Base-by-base conservation (phyloP, 176 grass and related monocot genomes). In the Leersia perrieri region DNA sequence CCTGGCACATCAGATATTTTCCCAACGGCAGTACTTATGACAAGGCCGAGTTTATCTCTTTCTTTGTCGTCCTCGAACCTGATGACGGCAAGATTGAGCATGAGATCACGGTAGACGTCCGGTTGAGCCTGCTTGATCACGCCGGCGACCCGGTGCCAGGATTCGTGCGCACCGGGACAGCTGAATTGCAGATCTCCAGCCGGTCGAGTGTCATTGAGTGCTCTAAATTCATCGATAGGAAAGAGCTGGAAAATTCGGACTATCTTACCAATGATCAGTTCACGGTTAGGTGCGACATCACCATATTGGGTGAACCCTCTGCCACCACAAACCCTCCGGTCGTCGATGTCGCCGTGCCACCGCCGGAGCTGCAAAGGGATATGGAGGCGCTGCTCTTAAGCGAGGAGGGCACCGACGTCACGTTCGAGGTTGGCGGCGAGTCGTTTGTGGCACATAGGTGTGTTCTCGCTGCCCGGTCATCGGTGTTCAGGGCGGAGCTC, bases 51-150 rank as follows among this genome's bases (percentile, higher is more conserved):
- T 70, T 0, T 16, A 40, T 75, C 22, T 75, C 61, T 9, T 0
- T 83, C 2, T 29, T 0, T 11, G 42, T 83, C 61, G 0, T 14
- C 5, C 4, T 76, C 10, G 36, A 23, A 0, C 3, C 31, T 1
- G 11, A 7, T 0, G 25, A 26, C 15, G 1, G 18, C 13, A 0
- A 8, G 18, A 3, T 22, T 26, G 2, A 30, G 25, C 11, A 39
- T 5, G 0, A 8, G 69, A 31, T 3, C n/a, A n/a, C n/a, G 26
- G 81, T 0, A 3, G 28, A 20, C 15, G 69, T 47, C 40, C 12
- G 44, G 72, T 60, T 83, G 18, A 76, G 62, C 26, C 25, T 83
- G 1, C 63, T 83, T 0, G 45, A 83, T 32, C 33, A 12, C 15
- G 26, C 25, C 4, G 72, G 72, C 33, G 5, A 68, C 1, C 61